A percentile compares a stretch with the other conserved stretches of the same genome.
Evolutionary conservation across 1,284 basidiomycete genomes (phyloP).

Genomic region (Sporisorium graminicola): DNA sequence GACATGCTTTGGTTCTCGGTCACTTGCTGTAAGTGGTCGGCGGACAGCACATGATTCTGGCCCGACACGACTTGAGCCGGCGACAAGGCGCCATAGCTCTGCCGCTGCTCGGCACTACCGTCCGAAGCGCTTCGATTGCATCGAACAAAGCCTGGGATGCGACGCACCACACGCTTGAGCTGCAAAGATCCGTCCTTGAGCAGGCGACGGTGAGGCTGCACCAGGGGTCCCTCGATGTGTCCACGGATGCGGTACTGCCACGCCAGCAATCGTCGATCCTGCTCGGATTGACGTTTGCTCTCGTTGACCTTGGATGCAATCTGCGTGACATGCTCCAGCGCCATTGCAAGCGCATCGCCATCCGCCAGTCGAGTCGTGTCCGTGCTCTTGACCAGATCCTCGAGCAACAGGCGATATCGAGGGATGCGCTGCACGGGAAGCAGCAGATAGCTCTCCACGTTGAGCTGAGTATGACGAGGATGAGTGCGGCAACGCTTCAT

Average conservation of each 20-base stretch:
- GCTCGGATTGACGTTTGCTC: conserved; percentile 71
- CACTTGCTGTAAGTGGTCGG: conserved; percentile 82
- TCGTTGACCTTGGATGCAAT: conserved; percentile 68
- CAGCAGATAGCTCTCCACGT: conserved; percentile 91
- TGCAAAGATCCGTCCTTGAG: conserved; percentile 77
- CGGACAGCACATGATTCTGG: conserved; percentile 76
- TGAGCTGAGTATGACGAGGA: conserved; percentile 94
- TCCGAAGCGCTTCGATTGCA: conserved; percentile 32
- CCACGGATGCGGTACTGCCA: conserved; percentile 92
- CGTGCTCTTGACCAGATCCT: conserved; percentile 65
- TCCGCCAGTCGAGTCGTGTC: conserved; percentile 40
- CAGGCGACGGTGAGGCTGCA: conserved; percentile 91
- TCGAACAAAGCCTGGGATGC: conserved; percentile 81
- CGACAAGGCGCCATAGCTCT: conserved; percentile 9
- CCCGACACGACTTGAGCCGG: not conserved
- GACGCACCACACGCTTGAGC: conserved; percentile 88
- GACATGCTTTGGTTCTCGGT: conserved; percentile 54
- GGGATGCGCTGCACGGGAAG: conserved; percentile 96
- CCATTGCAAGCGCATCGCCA: conserved; percentile 43
- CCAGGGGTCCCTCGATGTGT: conserved; percentile 91
- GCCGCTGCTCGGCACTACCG: conserved; percentile 2
- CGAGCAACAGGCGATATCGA: conserved; percentile 84
- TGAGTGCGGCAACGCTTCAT: conserved; percentile 69
- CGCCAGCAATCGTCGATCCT: conserved; percentile 55
- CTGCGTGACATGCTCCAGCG: conserved; percentile 61